A percentile compares a stretch with the other conserved stretches of the same genome.
phyloP scores from a whole-genome alignment of 176 grass and related monocot species.

The Carex scoparia region DNA sequence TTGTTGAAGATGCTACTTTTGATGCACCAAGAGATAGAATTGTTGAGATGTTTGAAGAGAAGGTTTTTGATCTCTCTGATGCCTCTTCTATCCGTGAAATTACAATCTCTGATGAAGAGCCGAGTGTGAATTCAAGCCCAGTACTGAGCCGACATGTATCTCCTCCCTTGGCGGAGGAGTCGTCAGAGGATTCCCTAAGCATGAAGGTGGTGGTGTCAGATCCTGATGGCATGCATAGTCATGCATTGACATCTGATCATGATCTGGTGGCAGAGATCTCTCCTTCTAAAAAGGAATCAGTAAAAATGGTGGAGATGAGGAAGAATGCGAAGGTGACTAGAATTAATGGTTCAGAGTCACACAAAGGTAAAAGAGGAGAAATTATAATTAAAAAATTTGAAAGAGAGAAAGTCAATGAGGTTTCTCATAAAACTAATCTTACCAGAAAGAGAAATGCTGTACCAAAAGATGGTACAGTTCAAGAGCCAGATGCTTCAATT shows the following conservation, averaged over 20 bases:
- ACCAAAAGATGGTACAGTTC: constrained; percentile 7
- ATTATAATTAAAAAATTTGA: not conserved
- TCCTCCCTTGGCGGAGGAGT: not conserved
- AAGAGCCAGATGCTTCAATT: constrained; percentile 29
- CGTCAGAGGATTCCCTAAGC: constrained; percentile 45
- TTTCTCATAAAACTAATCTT: constrained; percentile 16
- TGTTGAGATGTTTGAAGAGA: constrained; percentile 20
- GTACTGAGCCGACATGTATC: not conserved
- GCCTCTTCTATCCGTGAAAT: not conserved
- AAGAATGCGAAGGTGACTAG: not conserved
- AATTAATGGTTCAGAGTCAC: not conserved
- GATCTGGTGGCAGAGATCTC: not conserved
- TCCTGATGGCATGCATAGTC: not conserved
- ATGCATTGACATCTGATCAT: not conserved
- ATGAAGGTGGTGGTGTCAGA: constrained; percentile 42
- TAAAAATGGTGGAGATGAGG: constrained; percentile 9
- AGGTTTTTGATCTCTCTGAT: constrained; percentile 29
- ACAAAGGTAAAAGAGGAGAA: constrained; percentile 16
- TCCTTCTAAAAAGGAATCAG: constrained; percentile 5
- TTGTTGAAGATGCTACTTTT: not conserved
- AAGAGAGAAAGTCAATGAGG: constrained; percentile 17
- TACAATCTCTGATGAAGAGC: constrained; percentile 25
- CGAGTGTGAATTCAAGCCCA: not conserved
- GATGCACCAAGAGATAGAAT: constrained; percentile 2
- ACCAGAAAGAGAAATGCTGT: constrained; percentile 2